Evolutionary conservation across 2,329 filamentous ascomycete species (phyloP).

Genomic region (Aspergillus phoenicis): DNA sequence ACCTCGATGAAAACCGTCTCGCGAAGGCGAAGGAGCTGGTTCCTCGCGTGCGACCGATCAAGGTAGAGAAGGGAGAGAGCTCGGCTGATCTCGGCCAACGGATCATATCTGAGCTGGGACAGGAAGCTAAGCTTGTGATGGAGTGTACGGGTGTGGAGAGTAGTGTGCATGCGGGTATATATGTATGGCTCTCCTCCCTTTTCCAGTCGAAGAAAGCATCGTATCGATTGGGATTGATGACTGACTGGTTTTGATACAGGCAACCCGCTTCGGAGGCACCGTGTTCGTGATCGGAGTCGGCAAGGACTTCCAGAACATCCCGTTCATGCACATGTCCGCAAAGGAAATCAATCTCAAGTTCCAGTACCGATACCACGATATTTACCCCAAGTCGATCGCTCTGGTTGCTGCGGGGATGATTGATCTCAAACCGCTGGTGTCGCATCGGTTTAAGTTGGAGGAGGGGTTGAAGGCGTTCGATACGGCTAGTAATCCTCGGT

Average conservation of each 20-base stretch:
- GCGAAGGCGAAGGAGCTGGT: slow-evolving; percentile 24
- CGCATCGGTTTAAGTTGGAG: slow-evolving; percentile 41
- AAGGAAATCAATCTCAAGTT: slow-evolving; percentile 24
- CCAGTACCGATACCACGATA: slow-evolving; percentile 26
- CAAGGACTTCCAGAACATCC: slow-evolving; percentile 25
- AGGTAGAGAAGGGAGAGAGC: slow-evolving; percentile 10
- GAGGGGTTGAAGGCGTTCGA: slow-evolving; percentile 41
- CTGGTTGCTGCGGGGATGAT: slow-evolving; percentile 40
- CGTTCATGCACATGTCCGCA: slow-evolving; percentile 25
- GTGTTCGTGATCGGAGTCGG: slow-evolving; percentile 25
- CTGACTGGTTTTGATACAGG: slow-evolving; percentile 6
- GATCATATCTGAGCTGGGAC: slow-evolving; percentile 20
- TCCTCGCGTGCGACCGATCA: slow-evolving; percentile 16
- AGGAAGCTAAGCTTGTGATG: slow-evolving; percentile 24
- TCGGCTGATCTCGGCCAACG: slow-evolving; percentile 12
- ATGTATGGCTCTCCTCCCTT: slow-evolving; percentile 9
- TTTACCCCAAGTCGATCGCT: slow-evolving; percentile 26
- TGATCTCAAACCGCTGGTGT: slow-evolving; percentile 43
- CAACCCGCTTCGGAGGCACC: slow-evolving; percentile 22
- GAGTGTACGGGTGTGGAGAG: slow-evolving; percentile 26
- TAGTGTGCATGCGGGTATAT: slow-evolving; percentile 25
- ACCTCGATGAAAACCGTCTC: slow-evolving; percentile 21
- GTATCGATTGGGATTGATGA: background rate
- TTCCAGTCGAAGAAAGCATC: background rate
- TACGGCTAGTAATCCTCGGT: slow-evolving; percentile 38